Percentiles rank a stretch among this genome's conserved stretches.
Conservation (phyloP, 768 basidiomycete species). For the Filobasidium floriforme region DNA sequence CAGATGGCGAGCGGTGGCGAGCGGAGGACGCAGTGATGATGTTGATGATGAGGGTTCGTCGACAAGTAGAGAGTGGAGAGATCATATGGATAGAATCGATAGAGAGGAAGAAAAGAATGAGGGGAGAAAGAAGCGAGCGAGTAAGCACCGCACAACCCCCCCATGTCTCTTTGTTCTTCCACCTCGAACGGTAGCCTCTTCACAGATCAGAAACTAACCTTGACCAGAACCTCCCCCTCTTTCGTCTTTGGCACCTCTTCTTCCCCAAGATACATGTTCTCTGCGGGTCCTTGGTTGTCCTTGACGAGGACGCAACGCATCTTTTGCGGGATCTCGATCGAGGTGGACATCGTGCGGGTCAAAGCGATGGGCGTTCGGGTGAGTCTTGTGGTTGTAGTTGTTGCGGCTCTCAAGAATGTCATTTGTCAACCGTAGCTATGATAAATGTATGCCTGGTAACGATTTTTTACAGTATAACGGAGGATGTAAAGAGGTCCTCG, state of each 20-base stretch:
- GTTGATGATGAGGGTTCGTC: background rate
- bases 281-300: constrained; percentile 63
- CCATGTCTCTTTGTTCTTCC: too few relatives aligned
- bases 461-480: too few relatives aligned
- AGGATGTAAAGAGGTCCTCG: too few relatives aligned
- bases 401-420: too few relatives aligned
- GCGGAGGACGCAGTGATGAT: too few relatives aligned
- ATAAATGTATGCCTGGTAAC: too few relatives aligned
- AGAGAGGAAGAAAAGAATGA: background rate
- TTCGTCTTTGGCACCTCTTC: constrained; percentile 56
- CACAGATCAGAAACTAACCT: constrained; percentile 58
- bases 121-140: background rate
- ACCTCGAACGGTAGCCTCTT: too few relatives aligned
- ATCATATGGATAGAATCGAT: background rate
- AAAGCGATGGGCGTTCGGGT: too few relatives aligned
- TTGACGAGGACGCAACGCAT: constrained; percentile 79
- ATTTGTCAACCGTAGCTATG: too few relatives aligned
- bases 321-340: constrained; percentile 13
- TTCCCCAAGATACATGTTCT: constrained; percentile 72
- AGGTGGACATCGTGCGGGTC: constrained; percentile 1
- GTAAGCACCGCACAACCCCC: background rate
- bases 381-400: too few relatives aligned
- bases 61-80: too few relatives aligned
- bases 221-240: constrained; percentile 65
- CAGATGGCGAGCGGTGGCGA: background rate